These are phyloP conservation scores for Arabidopsis hybrid DNA, from an alignment of 441 rosid genomes.

Conservation along the genomic window DNA sequence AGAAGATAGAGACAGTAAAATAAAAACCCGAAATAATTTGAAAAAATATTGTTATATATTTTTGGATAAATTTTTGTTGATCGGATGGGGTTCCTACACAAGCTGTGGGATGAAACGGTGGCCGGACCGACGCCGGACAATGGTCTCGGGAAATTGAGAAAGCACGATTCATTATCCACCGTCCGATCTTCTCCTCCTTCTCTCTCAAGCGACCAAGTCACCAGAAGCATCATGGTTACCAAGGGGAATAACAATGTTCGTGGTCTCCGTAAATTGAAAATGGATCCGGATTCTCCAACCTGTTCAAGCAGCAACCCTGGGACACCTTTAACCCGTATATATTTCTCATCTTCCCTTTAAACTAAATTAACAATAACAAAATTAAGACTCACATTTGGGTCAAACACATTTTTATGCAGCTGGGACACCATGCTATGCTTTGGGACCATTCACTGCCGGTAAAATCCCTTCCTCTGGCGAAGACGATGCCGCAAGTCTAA, in stretches of 20 bases:
- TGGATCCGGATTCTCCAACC: conserved; percentile 59
- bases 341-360: neutral
- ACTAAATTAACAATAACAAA: neutral
- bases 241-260: conserved; percentile 47
- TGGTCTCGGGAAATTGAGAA: conserved; percentile 80
- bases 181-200: conserved; percentile 37
- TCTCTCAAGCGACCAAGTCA: conserved; percentile 45
- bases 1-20: conserved; percentile 22
- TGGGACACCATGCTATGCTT: conserved; percentile 67
- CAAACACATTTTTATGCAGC: conserved; percentile 53
- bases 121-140: conserved; percentile 92
- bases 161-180: conserved; percentile 60
- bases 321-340: conserved; percentile 71
- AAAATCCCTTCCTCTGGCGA: conserved; percentile 49
- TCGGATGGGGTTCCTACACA: conserved; percentile 85
- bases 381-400: neutral
- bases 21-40: conserved; percentile 14
- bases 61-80: conserved; percentile 23
- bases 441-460: conserved; percentile 59
- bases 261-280: conserved; percentile 48
- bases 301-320: conserved; percentile 56
- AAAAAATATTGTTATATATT: neutral
- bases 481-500: conserved; percentile 61
- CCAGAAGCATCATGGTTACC: conserved; percentile 72
- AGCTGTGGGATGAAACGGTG: conserved; percentile 98